phyloP scores from a whole-genome alignment of 176 grass and related monocot genomes.

The Oryza longistaminata region DNA sequence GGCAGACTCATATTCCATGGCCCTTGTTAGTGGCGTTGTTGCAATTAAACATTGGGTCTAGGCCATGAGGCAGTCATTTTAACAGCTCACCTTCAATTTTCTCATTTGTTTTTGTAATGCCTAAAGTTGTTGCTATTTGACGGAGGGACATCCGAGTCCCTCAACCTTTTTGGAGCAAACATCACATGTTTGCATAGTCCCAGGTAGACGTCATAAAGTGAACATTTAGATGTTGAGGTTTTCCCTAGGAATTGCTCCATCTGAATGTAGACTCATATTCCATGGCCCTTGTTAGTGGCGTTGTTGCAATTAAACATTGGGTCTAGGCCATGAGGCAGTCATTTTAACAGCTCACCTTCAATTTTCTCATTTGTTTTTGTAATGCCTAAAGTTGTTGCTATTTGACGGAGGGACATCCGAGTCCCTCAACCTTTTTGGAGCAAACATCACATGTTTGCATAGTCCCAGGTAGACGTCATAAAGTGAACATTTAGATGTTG shows the following conservation, averaged over 20 bases:
- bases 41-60: constrained; percentile 57
- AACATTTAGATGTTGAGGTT: constrained; percentile 44
- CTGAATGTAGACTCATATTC: constrained; percentile 60
- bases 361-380: too few relatives aligned
- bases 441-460: constrained; percentile 63
- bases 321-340: constrained; percentile 64
- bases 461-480: constrained; percentile 57
- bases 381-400: too few relatives aligned
- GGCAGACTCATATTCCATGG: constrained; percentile 70
- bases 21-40: constrained; percentile 47
- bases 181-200: constrained; percentile 58
- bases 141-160: constrained; percentile 30
- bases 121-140: constrained; percentile 17
- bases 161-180: constrained; percentile 47
- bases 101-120: too few relatives aligned
- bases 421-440: constrained; percentile 37
- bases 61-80: constrained; percentile 60
- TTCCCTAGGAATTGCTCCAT: constrained; percentile 53
- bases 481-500: constrained; percentile 42
- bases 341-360: not conserved
- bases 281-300: constrained; percentile 51
- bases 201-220: constrained; percentile 48
- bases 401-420: constrained; percentile 40
- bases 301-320: constrained; percentile 55
- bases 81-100: too few relatives aligned